Base-by-base conservation (phyloP, 371 early-diverging fungal genomes). In the Actinomucor elegans region DNA sequence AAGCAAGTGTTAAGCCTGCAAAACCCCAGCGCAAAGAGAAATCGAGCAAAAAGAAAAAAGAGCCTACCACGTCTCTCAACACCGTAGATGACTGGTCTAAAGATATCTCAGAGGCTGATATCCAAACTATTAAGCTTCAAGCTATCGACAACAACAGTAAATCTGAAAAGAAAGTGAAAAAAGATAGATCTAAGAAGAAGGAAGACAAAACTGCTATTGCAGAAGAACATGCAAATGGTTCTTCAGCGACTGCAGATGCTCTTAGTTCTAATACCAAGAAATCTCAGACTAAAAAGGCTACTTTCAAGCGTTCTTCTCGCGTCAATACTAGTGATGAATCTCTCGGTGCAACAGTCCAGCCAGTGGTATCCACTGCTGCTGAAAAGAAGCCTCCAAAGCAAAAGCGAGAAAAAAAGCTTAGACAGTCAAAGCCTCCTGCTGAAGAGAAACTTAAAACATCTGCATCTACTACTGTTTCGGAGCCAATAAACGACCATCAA, bases 331-430 rank as follows among this genome's bases (percentile, higher is more conserved):
- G n/a, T n/a, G n/a, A n/a, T n/a, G n/a, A n/a, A n/a, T 5, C 42
- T 24, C 24, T 14, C 12, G 26, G n/a, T 24, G 41, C 21, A 1
- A 26, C 11, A 41, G 26, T n/a, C n/a, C 7, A 17, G 36, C 36
- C 36, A 37, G 20, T 20, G 1, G 12, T 14, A 12, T 20, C 38
- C 8, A 10, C 38, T 17, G 9, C 21, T 4, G 20, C 6, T 12
- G 40, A 40, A 9, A 40, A 40, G 6, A n/a, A n/a, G n/a, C n/a
- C 23, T 7, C 26, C 42, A 10, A 42, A 32, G 20, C 32, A 18
- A 9, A 20, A 36, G 29, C 46, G 28, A 33, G 40, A 47, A 28
- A 24, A 50, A 24, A 46, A 61, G 15, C 29, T 17, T 6, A 48
- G 36, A 36, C 47, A 50, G 17, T 26, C 41, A 46, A 17, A n/a